Percentiles rank a stretch among this genome's conserved stretches.
Evolutionary conservation across 345 rosid species (phyloP).

Genomic region (Reutealis trisperma): DNA sequence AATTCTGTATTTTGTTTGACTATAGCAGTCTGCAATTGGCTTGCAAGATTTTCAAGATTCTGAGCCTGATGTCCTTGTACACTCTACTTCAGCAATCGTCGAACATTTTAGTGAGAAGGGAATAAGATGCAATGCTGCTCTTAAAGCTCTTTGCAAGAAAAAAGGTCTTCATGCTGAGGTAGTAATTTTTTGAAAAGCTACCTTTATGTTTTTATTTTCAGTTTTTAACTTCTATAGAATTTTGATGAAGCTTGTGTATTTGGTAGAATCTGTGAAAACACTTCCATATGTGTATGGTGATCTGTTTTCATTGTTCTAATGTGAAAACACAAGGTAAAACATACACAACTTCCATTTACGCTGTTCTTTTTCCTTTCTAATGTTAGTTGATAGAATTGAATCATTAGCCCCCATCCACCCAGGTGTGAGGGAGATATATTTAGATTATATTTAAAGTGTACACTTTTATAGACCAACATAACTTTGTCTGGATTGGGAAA

Average conservation of each 20-base stretch:
- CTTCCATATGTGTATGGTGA: not conserved
- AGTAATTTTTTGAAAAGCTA: slow-evolving; percentile 14
- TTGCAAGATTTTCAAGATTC: slow-evolving; percentile 91
- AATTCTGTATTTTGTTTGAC: slow-evolving; percentile 27
- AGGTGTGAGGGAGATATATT: not conserved
- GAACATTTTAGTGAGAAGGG: slow-evolving; percentile 68
- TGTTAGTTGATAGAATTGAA: not conserved
- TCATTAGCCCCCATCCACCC: too few relatives aligned
- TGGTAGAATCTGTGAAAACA: not conserved
- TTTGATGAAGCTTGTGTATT: not conserved
- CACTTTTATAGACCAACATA: not conserved
- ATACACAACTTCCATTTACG: not conserved
- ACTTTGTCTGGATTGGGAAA: not conserved
- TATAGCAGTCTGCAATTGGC: slow-evolving; percentile 59
- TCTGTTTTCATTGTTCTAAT: not conserved
- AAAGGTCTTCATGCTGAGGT: slow-evolving; percentile 85
- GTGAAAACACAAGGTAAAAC: not conserved
- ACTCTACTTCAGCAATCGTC: slow-evolving; percentile 66
- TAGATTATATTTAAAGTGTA: not conserved
- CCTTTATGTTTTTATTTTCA: not conserved
- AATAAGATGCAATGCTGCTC: slow-evolving; percentile 56
- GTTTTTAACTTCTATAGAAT: not conserved
- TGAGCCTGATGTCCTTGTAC: slow-evolving; percentile 75
- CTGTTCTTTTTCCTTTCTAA: not conserved
- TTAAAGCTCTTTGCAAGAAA: slow-evolving; percentile 88